Conservation (phyloP, 345 rosid genomes). For the Brassica nigra region DNA sequence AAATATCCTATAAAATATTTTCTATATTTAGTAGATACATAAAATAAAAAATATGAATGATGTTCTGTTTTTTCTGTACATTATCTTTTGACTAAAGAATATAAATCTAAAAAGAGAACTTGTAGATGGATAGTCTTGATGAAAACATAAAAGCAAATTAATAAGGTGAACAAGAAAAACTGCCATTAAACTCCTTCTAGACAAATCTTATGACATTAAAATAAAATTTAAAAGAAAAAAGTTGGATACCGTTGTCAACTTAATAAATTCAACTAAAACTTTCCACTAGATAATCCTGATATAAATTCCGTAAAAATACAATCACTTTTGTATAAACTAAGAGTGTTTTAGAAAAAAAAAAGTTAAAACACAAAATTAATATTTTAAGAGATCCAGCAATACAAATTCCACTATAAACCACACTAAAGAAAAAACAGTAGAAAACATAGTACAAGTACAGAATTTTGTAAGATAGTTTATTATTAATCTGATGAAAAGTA, state of each 20-base stretch:
- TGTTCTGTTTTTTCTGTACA: background rate
- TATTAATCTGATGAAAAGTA: slow-evolving; percentile 19
- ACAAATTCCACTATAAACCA: background rate
- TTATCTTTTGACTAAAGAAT: background rate
- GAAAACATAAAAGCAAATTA: background rate
- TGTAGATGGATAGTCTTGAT: background rate
- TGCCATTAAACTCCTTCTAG: background rate
- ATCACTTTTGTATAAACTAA: background rate
- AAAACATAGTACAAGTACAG: slow-evolving; percentile 26
- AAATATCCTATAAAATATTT: background rate
- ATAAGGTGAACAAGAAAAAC: background rate
- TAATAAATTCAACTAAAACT: background rate
- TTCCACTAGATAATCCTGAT: background rate
- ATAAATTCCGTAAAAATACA: background rate
- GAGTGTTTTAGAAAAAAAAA: no score
- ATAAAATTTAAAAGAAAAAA: background rate
- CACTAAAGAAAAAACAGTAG: slow-evolving; percentile 20
- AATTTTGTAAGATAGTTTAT: background rate
- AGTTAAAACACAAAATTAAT: background rate
- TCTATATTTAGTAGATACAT: background rate
- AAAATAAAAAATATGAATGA: background rate
- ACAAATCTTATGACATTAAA: background rate
- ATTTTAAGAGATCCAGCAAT: background rate
- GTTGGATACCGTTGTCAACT: background rate
- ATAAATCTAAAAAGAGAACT: background rate